Evolutionary conservation across 805 yeast species (phyloP), one percentile per base, ranked within the genome.

Genomic region (Zygosaccharomyces siamensis): DNA sequence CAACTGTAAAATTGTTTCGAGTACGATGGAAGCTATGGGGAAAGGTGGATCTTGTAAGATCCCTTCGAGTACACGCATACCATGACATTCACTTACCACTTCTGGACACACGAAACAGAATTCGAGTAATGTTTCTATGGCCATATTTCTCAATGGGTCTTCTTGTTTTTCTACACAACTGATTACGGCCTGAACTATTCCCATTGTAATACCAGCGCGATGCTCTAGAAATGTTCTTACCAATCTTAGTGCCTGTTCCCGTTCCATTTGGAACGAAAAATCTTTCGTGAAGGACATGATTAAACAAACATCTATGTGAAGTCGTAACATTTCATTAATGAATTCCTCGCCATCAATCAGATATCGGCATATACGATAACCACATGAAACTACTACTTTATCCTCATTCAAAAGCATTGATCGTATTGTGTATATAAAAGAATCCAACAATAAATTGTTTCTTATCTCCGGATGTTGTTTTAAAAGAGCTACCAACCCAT

Each of bases 201-300:
- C 80, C 40, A 85, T 76, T 2, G 86, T 74, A 3, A 87, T 74
- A 0, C 90, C 90, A 14, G 77, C 72, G 0, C 71, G 64, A 5
- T 73, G 69, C 35, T 76, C 81, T 2, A 86, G 58, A 49, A 86
- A 79, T 28, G 75, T 71, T 26, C 97, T 72, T 0, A 89, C 68
- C 23, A 89, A 69, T 57, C 84, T 85, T 28, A 92, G 59, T 0
- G 95, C 93, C 59, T 89, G 89, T 41, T 81, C 83, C 51, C 89
- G 76, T 58, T 90, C 96, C 2, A 80, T 65, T 21, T 79, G 75
- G 48, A 60, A 66, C 2, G 79, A 64, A 32, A 74, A 69, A 20
- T 81, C 83, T 44, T 80, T 80, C 1, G 86, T 74, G 30, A 92
- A 67, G 0, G 95, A 75, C 12, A 80, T 72, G 1, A 86, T 78